phyloP scores from a whole-genome alignment of 2,329 filamentous ascomycete species.

The Plectosphaerella plurivora region DNA sequence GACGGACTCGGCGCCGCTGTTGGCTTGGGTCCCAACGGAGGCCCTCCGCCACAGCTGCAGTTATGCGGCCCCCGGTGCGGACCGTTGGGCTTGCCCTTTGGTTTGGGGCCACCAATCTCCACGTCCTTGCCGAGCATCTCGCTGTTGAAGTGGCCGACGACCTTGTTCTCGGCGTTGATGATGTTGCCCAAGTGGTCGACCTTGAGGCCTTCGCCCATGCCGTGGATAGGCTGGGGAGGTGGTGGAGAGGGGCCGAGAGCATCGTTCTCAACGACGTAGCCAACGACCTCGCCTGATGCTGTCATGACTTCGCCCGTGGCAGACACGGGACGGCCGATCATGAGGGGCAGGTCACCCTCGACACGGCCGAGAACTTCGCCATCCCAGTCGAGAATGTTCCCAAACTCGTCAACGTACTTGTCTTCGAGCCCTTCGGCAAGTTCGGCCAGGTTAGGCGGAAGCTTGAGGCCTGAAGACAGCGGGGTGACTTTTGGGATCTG shows the following conservation, averaged over 20 bases:
- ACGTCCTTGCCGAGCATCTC: slow-evolving; percentile 12
- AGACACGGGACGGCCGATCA: slow-evolving; percentile 45
- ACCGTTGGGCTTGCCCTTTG: slow-evolving; percentile 25
- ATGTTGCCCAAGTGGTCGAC: slow-evolving; percentile 42
- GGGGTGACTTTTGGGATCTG: slow-evolving; percentile 35
- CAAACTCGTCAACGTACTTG: slow-evolving; percentile 47
- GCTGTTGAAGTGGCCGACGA: slow-evolving; percentile 42
- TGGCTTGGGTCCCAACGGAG: slow-evolving; percentile 18
- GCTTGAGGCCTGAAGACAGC: slow-evolving; percentile 25
- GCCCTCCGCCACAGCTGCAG: slow-evolving; percentile 20
- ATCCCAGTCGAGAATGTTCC: slow-evolving; percentile 45
- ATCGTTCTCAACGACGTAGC: slow-evolving; percentile 39
- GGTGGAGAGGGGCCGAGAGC: slow-evolving; percentile 15
- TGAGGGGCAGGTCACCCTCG: slow-evolving; percentile 49
- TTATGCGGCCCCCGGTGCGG: slow-evolving; percentile 19
- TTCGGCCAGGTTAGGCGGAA: slow-evolving; percentile 21
- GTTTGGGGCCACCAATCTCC: slow-evolving; percentile 10
- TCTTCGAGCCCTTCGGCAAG: slow-evolving; percentile 39
- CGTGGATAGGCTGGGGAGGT: slow-evolving; percentile 23
- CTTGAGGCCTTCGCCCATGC: slow-evolving; percentile 32
- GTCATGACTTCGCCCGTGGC: slow-evolving; percentile 41
- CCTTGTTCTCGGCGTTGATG: slow-evolving; percentile 35
- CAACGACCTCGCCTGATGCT: slow-evolving; percentile 35
- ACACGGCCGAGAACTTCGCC: slow-evolving; percentile 48
- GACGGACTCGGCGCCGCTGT: slow-evolving; percentile 37